Conservation (phyloP, 495 filamentous ascomycete species). For the Aspergillus incahuasiensis region DNA sequence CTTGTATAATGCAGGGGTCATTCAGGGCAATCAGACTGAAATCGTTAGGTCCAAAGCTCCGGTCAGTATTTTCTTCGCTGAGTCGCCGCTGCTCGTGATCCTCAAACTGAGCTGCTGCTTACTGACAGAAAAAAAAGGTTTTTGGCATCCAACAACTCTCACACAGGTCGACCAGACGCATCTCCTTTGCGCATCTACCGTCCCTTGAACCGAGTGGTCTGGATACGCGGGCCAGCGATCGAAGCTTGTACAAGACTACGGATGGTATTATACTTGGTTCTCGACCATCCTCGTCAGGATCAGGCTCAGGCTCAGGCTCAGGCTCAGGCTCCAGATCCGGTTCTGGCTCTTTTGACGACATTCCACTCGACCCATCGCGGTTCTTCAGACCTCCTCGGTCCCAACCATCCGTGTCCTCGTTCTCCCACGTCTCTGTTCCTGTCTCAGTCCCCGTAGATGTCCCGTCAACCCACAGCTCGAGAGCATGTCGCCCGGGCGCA, state of each 20-base stretch:
- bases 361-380: too few species aligned
- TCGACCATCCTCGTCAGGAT: neutral
- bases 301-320: neutral
- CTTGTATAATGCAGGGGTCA: neutral
- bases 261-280: too few species aligned
- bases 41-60: neutral
- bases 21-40: neutral
- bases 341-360: too few species aligned
- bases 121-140: too few species aligned
- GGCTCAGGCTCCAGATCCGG: too few species aligned
- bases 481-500: neutral
- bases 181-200: constrained; percentile 11
- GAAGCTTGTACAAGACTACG: too few species aligned
- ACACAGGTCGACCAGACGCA: constrained; percentile 11
- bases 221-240: too few species aligned
- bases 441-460: neutral
- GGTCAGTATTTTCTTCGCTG: neutral
- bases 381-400: neutral
- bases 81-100: neutral
- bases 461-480: neutral
- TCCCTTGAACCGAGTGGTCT: constrained; percentile 2
- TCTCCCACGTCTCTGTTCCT: neutral
- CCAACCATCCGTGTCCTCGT: neutral
- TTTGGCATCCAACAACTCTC: constrained; percentile 15
- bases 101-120: too few species aligned